Base-by-base conservation (phyloP, 2,329 filamentous ascomycete species). In the Xylaria sp. region DNA sequence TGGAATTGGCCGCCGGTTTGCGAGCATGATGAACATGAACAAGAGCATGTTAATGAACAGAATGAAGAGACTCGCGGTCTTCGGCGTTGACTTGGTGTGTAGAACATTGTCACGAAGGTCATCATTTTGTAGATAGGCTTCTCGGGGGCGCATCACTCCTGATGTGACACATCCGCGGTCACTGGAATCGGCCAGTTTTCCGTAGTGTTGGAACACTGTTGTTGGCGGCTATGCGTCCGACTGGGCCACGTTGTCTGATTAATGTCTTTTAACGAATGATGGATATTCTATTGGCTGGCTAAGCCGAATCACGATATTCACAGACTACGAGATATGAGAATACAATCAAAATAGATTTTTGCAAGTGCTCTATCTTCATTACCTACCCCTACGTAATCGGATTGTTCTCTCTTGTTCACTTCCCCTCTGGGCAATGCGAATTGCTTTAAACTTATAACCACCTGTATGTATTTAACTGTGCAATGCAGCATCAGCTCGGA, bases 321-420 rank as follows among this genome's bases (percentile, higher is more conserved):
- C 64, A 33, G 48, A 51, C 58, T 61, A 69, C 25, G 67, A 69
- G 67, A 67, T 64, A 69, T 57, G 64, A 64, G 20, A 57, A 23
- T 36, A 52, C 48, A 67, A 41, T 55, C 4, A 31, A 31, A 56
- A 66, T 66, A 56, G 43, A 62, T 7, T 36, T 31, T 46, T 28
- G 28, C 13, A 56, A 59, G 4, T 51, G 56, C 48, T n/a, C 28
- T 2, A 2, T 28, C 4, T 28, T 28, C 28, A 3, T 28, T 28
- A 28, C 28, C 28, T 28, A 5, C 28, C 28, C 28, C 3, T 3
- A 28, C 28, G 28, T 28, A 28, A 36, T 36, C 1, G 33, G 10
- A 36, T 36, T 36, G 13, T 54, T 33, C n/a, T 46, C 4, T n/a
- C 18, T 46, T 46, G 41, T 18, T 46, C 25, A n/a, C 12, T 41